Evolutionary conservation across 2,329 filamentous ascomycete species (phyloP), one percentile per base, ranked within the genome.

Genomic region (Aureobasidium sp.): DNA sequence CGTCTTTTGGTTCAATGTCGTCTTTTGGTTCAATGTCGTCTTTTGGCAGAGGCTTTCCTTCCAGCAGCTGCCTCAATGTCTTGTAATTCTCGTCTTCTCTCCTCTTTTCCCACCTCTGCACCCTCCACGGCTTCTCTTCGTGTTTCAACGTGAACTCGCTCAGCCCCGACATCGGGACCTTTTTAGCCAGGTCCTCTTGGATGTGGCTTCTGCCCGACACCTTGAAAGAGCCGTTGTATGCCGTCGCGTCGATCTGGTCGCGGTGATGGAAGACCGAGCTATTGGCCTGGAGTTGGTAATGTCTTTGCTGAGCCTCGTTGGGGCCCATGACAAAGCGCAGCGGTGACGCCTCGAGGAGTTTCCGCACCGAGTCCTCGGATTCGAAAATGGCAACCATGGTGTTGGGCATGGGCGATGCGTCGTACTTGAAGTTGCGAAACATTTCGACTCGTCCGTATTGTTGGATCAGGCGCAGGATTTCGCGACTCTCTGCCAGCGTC

Each of bases 401-500:
- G 54, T 74, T 74, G 39, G 70, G 70, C n/a, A 67, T 65, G 0
- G 64, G 65, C 35, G 71, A 61, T 47, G 68, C 65, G 53, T 77
- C 74, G 60, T 76, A 74, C 66, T 74, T 68, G 37, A 77, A 66
- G 58, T 68, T 69, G 58, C 71, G 71, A 65, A 70, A 78, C 58
- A 71, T 70, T 57, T 70, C 70, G 39, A 79, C 66, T 47, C 76
- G 72, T 34, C 75, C 75, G 57, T 74, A 78, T 49, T 69, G 66
- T 56, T 74, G 70, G 51, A 77, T 62, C 49, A 77, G 62, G 3
- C 32, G 69, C 37, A 75, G 63, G 35, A 79, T 70, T 58, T 76
- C 70, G 40, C 74, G 69, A 52, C 72, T 75, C 53, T 78, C 74
- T n/a, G 67, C 68, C 22, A 78, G 60, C 57, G 71, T 72, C 21